Evolutionary conservation across 805 yeast genomes (phyloP).

Genomic region (Starmerella vaccinii): DNA sequence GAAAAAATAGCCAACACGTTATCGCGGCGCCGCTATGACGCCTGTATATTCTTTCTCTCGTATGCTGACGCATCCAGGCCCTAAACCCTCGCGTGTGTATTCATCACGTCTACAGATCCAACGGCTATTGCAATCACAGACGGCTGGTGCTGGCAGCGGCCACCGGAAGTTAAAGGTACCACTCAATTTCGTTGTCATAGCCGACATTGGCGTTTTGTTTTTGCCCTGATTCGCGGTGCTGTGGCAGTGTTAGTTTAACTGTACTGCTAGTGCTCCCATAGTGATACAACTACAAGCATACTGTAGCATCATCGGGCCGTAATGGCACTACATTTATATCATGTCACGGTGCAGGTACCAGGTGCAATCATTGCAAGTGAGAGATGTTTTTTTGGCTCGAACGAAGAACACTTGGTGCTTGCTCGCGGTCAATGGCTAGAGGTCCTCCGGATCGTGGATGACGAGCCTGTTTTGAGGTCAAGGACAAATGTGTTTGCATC

Average conservation of each 20-base stretch:
- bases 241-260: background rate
- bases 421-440: conserved; percentile 48
- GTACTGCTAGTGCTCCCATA: background rate
- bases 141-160: too few species aligned
- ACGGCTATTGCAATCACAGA: too few species aligned
- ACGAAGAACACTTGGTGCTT: conserved; percentile 50
- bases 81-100: background rate
- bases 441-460: conserved; percentile 40
- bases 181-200: too few species aligned
- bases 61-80: background rate
- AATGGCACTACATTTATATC: conserved; percentile 11
- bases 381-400: conserved; percentile 52
- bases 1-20: too few species aligned
- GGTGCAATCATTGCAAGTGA: conserved; percentile 44
- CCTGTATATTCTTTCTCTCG: too few species aligned
- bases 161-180: too few species aligned
- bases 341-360: conserved; percentile 55
- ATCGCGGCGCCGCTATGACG: background rate
- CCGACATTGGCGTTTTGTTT: too few species aligned
- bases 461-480: conserved; percentile 43
- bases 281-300: background rate
- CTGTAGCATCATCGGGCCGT: background rate
- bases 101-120: too few species aligned
- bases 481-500: conserved; percentile 47
- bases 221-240: background rate